Evolutionary conservation across 176 grass and related monocot species (phyloP).

Genomic region (Carex kokanica): DNA sequence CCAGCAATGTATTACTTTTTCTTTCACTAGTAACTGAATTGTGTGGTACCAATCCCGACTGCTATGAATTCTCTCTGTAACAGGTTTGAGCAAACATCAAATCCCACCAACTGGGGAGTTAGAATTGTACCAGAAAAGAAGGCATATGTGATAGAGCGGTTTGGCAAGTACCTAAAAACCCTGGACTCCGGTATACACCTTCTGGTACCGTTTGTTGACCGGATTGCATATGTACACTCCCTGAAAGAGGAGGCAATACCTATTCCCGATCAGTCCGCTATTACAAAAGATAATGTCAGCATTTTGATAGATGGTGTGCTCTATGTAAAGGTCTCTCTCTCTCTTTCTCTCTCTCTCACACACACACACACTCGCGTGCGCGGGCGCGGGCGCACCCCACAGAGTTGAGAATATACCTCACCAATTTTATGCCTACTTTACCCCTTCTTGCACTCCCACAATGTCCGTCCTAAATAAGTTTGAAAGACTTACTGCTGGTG

Average conservation of each 20-base stretch:
- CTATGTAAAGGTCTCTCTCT: slow-evolving; percentile 69
- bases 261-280: slow-evolving; percentile 84
- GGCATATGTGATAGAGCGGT: slow-evolving; percentile 74
- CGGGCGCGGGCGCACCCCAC: too few relatives aligned
- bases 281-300: slow-evolving; percentile 91
- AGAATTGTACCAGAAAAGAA: slow-evolving; percentile 98
- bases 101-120: slow-evolving; percentile 79
- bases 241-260: slow-evolving; percentile 98
- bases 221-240: slow-evolving; percentile 89
- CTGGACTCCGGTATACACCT: slow-evolving; percentile 79
- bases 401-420: too few relatives aligned
- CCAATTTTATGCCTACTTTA: too few relatives aligned
- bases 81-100: slow-evolving; percentile 43
- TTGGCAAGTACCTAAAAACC: slow-evolving; percentile 81
- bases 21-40: neutral
- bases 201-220: slow-evolving; percentile 69
- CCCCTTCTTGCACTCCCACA: too few relatives aligned
- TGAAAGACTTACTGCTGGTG: too few relatives aligned
- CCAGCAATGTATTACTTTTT: neutral
- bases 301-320: slow-evolving; percentile 89
- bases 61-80: neutral
- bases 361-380: neutral
- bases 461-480: too few relatives aligned
- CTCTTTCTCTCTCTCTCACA: neutral
- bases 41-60: neutral